phyloP scores from a whole-genome alignment of 2,329 filamentous ascomycete species.

The Ustilaginoidea virens region DNA sequence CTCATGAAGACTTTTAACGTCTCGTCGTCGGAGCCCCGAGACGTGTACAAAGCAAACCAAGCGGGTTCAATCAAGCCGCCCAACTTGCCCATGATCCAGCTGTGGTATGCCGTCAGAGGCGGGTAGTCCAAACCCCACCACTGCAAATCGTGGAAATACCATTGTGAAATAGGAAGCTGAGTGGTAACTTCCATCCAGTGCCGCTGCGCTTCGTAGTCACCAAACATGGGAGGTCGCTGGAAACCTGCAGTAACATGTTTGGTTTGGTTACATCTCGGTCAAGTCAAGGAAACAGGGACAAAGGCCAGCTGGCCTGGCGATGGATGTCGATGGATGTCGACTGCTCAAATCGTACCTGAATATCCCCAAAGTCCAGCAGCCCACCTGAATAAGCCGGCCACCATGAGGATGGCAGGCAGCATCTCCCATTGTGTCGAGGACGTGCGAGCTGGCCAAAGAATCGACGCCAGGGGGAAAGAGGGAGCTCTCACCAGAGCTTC shows the following conservation, averaged over 20 bases:
- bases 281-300: neutral
- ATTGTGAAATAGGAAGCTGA: slow-evolving; percentile 77
- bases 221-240: slow-evolving; percentile 74
- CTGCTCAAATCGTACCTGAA: slow-evolving; percentile 45
- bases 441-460: slow-evolving; percentile 81
- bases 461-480: slow-evolving; percentile 80
- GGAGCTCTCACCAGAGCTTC: slow-evolving; percentile 42
- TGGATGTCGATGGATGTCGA: neutral
- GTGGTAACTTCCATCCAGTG: slow-evolving; percentile 98
- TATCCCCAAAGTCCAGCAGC: slow-evolving; percentile 86
- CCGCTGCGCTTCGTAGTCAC: slow-evolving; percentile 93
- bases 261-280: neutral
- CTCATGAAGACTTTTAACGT: slow-evolving; percentile 90
- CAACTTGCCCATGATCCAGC: slow-evolving; percentile 83
- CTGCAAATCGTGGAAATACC: slow-evolving; percentile 93
- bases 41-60: slow-evolving; percentile 79
- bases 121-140: slow-evolving; percentile 99
- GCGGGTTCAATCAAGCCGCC: slow-evolving; percentile 61
- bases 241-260: slow-evolving; percentile 48
- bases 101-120: slow-evolving; percentile 94
- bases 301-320: no score
- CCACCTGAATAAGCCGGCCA: slow-evolving; percentile 85
- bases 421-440: slow-evolving; percentile 84
- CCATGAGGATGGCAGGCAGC: slow-evolving; percentile 76
- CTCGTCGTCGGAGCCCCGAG: slow-evolving; percentile 66